Conservation (phyloP, 805 yeast genomes). For the Barnettozyma siamensis region DNA sequence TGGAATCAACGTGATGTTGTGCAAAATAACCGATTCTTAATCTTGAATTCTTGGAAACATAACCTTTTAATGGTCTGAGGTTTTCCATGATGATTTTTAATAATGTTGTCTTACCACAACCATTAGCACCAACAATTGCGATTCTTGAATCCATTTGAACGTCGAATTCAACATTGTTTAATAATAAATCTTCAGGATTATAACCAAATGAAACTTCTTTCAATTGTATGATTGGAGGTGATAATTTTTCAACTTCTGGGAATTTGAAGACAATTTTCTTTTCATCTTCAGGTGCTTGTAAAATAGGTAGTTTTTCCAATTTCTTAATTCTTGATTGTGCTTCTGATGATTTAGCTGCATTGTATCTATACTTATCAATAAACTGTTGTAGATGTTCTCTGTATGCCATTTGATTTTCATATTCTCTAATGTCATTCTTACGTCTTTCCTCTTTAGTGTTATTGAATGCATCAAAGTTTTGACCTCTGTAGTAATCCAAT, state of each 20-base stretch:
- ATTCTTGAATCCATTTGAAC: conserved; percentile 92
- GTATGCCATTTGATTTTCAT: conserved; percentile 95
- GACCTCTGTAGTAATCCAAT: conserved; percentile 90
- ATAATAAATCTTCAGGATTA: conserved; percentile 52
- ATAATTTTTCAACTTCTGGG: conserved; percentile 89
- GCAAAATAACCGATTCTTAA: conserved; percentile 95
- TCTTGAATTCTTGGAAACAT: conserved; percentile 74
- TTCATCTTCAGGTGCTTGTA: conserved; percentile 94
- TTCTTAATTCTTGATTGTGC: conserved; percentile 98
- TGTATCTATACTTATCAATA: conserved; percentile 93
- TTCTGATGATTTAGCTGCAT: conserved; percentile 95
- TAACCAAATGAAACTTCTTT: conserved; percentile 87
- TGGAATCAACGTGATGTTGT: conserved; percentile 97
- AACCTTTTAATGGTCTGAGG: conserved; percentile 69
- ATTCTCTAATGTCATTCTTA: conserved; percentile 89
- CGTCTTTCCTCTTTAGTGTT: conserved; percentile 92
- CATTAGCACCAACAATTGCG: conserved; percentile 97
- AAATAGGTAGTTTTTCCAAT: conserved; percentile 85
- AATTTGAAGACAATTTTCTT: conserved; percentile 78
- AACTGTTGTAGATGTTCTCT: conserved; percentile 90
- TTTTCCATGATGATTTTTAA: conserved; percentile 80
- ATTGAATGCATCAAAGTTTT: conserved; percentile 90
- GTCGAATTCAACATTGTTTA: conserved; percentile 77
- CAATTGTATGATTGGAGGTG: conserved; percentile 91
- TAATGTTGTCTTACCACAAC: conserved; percentile 97